Base-by-base conservation (phyloP, 1,139 yeast genomes). In the Arxiozyma telluris region DNA sequence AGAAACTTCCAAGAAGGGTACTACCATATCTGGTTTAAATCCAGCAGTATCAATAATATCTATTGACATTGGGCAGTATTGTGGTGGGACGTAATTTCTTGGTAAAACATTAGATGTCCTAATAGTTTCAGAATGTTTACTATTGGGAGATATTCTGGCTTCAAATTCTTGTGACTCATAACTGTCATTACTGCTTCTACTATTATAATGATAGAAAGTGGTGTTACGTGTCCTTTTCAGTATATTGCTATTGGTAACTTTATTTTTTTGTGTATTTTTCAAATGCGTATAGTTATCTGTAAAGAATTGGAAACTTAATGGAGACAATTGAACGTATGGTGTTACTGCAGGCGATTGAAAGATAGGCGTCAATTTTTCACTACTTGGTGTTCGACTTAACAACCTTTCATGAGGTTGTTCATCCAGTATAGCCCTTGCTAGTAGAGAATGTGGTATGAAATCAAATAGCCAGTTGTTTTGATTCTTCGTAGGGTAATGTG, bases 1-100 rank as follows among this genome's bases (percentile, higher is more conserved):
- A 0, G 90, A 83, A 3, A 84, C 83, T 61, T 86, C 93, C 42
- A 86, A 67, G 61, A 85, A 86, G 0, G 94, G 94, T 8, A 86
- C 86, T 38, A 82, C 78, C 62, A 78, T 80, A 50, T 78, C 79
- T 1, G 84, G 79, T 51, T 81, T 79, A 64, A 82, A 84, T 1
- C 84, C 81, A 0, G 90, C 89, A 0, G 91, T 83, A 62, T 86
- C 94, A 2, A 85, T 80, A 44, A 85, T 70, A 62, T 86, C 94
- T 6, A 84, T 73, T 41, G 82, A 66, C 9, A 84, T 78, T 0
- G 90, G 87, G 0, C 85, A 73, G 15, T 79, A 71, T 3, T 68
- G 67, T 0, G 86, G 85, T 0, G 75, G 73, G 1, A 61, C 55
- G 54, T 75, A 70, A 39, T 70, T 72, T 1, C 54, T 54, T 0